A percentile compares a stretch with the other conserved stretches of the same genome.
Conservation (phyloP, 2,329 filamentous ascomycete species). For the Fusarium keratoplasticum region DNA sequence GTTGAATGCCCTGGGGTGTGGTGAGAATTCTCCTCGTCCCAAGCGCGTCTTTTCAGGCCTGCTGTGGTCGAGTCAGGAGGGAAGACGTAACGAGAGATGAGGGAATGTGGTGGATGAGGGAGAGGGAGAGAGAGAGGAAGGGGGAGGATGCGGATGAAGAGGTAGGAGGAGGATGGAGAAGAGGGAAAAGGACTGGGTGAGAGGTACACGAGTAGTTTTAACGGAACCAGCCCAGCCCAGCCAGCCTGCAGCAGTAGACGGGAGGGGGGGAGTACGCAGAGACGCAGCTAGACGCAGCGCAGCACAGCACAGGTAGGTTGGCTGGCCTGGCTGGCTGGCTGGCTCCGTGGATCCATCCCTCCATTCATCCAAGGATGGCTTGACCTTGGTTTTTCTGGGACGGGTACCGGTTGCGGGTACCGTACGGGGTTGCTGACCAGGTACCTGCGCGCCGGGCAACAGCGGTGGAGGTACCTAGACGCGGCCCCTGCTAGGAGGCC, state of each 20-base stretch:
- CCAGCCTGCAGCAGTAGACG: constrained; percentile 14
- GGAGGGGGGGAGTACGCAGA: constrained; percentile 13
- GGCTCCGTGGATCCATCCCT: background rate
- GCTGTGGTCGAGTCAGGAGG: constrained; percentile 57
- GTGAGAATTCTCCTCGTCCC: constrained; percentile 50
- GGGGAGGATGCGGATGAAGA: constrained; percentile 57
- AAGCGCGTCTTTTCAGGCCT: constrained; percentile 50
- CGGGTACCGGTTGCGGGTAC: constrained; percentile 35
- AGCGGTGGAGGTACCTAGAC: constrained; percentile 32
- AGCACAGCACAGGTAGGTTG: background rate
- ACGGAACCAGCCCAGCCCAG: constrained; percentile 39
- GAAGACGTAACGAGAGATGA: constrained; percentile 59
- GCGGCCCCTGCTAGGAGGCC: constrained; percentile 36
- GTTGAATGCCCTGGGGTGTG: constrained; percentile 36
- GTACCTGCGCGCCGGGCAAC: constrained; percentile 35
- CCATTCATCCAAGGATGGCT: background rate
- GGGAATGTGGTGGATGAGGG: constrained; percentile 65
- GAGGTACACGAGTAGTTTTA: constrained; percentile 55
- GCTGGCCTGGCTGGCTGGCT: background rate
- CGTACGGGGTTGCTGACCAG: constrained; percentile 21
- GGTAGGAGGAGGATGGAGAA: constrained; percentile 66
- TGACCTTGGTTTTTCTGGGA: constrained; percentile 27
- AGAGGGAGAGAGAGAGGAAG: constrained; percentile 49
- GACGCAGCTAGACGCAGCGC: background rate
- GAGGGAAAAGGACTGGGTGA: constrained; percentile 68